Percentiles rank a stretch among this genome's conserved stretches.
phyloP scores from a whole-genome alignment of 2,329 filamentous ascomycete genomes.

The Neonectria ditissima region DNA sequence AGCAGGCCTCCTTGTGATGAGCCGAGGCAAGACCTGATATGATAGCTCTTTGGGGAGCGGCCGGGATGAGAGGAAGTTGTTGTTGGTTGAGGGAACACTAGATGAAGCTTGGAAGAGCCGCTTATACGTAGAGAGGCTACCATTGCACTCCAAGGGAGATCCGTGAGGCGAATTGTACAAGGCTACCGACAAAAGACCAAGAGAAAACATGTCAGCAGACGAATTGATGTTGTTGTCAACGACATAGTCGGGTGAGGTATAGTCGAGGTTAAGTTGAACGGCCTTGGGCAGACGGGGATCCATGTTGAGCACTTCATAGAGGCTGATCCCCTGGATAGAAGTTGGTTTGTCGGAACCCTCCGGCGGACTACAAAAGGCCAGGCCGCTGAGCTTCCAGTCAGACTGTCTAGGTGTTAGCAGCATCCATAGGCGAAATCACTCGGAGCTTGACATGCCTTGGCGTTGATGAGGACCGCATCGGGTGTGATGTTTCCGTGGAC shows the following conservation, averaged over 20 bases:
- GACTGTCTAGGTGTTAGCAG: slow-evolving; percentile 66
- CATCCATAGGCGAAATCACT: background rate
- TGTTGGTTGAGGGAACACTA: slow-evolving; percentile 80
- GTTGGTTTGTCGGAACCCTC: slow-evolving; percentile 80
- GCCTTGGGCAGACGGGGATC: slow-evolving; percentile 84
- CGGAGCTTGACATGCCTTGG: slow-evolving; percentile 72
- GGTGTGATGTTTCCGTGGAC: slow-evolving; percentile 96
- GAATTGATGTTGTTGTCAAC: slow-evolving; percentile 88
- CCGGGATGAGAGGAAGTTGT: slow-evolving; percentile 86
- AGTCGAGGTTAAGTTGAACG: slow-evolving; percentile 93
- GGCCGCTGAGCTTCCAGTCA: slow-evolving; percentile 98
- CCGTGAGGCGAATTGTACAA: slow-evolving; percentile 94
- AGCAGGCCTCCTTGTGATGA: slow-evolving; percentile 89
- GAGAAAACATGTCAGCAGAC: slow-evolving; percentile 91
- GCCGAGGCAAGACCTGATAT: slow-evolving; percentile 79
- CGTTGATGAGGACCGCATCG: slow-evolving; percentile 92
- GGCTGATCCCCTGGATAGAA: slow-evolving; percentile 81
- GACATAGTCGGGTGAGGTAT: slow-evolving; percentile 93
- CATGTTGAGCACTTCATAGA: slow-evolving; percentile 86
- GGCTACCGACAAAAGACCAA: slow-evolving; percentile 88
- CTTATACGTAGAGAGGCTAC: slow-evolving; percentile 86
- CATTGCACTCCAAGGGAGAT: slow-evolving; percentile 86
- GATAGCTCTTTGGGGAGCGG: slow-evolving; percentile 84
- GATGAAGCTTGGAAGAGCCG: slow-evolving; percentile 83
- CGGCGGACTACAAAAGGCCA: slow-evolving; percentile 87